These are phyloP conservation scores for Styphnolobium japonicum DNA, from an alignment of 306 rosid species.

Conservation along the genomic window DNA sequence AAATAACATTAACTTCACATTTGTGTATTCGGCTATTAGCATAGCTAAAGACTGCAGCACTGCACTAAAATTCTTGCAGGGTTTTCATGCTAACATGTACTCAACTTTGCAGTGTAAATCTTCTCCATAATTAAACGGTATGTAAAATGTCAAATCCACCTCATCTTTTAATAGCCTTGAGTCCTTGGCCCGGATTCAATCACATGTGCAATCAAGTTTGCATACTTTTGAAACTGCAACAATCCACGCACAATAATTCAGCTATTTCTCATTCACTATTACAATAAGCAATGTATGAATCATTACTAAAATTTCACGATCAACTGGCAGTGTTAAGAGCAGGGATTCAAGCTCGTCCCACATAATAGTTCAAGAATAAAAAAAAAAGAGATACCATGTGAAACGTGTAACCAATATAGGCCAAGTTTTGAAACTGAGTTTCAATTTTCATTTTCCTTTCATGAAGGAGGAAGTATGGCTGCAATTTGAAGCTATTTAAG, in stretches of 20 bases:
- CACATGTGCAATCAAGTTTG: conserved; percentile 4
- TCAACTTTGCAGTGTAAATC: background rate
- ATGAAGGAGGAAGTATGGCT: background rate
- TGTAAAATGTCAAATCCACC: conserved; percentile 5
- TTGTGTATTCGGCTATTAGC: background rate
- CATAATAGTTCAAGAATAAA: background rate
- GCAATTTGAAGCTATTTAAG: conserved; percentile 16
- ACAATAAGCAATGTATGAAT: background rate
- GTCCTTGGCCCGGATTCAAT: conserved; percentile 18
- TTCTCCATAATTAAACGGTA: background rate
- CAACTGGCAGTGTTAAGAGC: background rate
- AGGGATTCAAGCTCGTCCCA: background rate
- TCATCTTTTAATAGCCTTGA: background rate
- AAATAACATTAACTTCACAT: background rate
- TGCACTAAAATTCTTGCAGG: background rate
- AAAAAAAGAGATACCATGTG: background rate
- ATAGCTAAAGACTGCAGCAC: background rate
- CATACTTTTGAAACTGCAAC: conserved; percentile 34
- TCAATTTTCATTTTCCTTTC: background rate
- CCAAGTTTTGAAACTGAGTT: background rate
- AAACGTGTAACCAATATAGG: background rate
- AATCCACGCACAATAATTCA: background rate
- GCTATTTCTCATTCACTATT: conserved; percentile 8
- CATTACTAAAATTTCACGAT: background rate
- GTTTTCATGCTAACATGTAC: background rate